Base-by-base conservation (phyloP, 1,284 basidiomycete species). In the Erythrobasidium hasegawianum region DNA sequence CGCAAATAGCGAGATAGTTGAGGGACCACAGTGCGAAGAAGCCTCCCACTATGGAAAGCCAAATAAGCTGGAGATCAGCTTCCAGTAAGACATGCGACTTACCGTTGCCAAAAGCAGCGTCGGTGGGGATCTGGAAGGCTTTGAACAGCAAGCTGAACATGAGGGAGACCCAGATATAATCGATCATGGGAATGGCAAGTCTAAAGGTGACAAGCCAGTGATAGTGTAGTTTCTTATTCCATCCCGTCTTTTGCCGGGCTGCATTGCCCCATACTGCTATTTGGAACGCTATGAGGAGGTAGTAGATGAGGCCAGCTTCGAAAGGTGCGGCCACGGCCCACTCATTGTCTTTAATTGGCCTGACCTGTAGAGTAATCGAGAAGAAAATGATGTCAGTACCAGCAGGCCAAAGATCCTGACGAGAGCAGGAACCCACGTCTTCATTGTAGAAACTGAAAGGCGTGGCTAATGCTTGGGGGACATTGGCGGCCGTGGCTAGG, bases 271-370 rank as follows among this genome's bases (percentile, higher is more conserved):
- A 75, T 33, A 75, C 56, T 11, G 70, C 69, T 7, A 75, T 54
- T 58, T 71, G 73, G 64, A n/a, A 67, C 0, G 75, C 71, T 29
- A 76, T 73, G 62, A 76, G 77, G 56, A 76, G 72, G 61, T 71
- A 76, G 70, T 76, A 77, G 62, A 77, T 76, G 47, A 76, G 61
- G 40, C 67, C 72, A 5, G 76, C 76, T 70, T 77, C 76, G 67
- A 77, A 75, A 13, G 74, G 75, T 16, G 76, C 76, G 7, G 75
- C 72, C 24, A 69, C 71, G 0, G 71, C 69, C 76, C 76, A 77
- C n/a, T 70, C 69, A 40, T 67, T 69, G 67, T 70, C 69, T 33
- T 67, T 69, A 65, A 75, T 75, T 1, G 74, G 69, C 39, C 75
- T 27, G 18, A 47, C n/a, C 43, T 47, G 43, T 24, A 47, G 16